These are phyloP conservation scores for Arthrobotrys megalospora DNA, from an alignment of 2,329 filamentous ascomycete species.

Conservation along the genomic window DNA sequence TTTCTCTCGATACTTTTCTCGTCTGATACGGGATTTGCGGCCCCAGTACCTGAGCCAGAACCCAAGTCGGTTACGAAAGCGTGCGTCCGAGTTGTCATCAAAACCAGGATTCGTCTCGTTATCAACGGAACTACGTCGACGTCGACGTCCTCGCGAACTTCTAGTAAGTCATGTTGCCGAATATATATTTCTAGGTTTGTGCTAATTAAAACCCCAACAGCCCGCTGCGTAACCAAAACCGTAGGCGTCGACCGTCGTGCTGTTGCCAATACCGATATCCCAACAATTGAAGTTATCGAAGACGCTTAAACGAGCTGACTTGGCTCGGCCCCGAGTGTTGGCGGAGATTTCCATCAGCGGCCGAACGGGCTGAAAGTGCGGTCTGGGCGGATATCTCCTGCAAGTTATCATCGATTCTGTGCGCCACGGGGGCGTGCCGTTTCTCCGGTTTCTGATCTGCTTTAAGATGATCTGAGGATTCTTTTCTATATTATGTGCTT, in stretches of 20 bases:
- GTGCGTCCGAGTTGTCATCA: slow-evolving; percentile 33
- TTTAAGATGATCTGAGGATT: background rate
- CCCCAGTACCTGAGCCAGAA: slow-evolving; percentile 16
- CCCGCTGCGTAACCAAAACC: slow-evolving; percentile 32
- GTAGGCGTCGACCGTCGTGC: slow-evolving; percentile 19
- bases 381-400: slow-evolving; percentile 18
- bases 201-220: slow-evolving; percentile 1
- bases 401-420: background rate
- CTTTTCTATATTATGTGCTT: background rate
- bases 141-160: slow-evolving; percentile 20
- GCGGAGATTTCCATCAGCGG: slow-evolving; percentile 15
- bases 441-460: background rate
- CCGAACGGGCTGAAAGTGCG: background rate
- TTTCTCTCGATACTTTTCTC: slow-evolving; percentile 16
- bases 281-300: slow-evolving; percentile 33
- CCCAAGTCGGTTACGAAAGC: slow-evolving; percentile 15
- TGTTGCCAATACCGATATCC: slow-evolving; percentile 27
- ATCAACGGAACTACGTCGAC: slow-evolving; percentile 30
- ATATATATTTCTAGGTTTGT: background rate
- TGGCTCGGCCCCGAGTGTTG: slow-evolving; percentile 22
- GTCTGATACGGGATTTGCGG: background rate
- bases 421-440: background rate
- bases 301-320: background rate
- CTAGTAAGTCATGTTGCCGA: slow-evolving; percentile 9
- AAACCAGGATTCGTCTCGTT: slow-evolving; percentile 22